phyloP scores from a whole-genome alignment of 2,329 filamentous ascomycete genomes.

The Raffaelea deltoideospora region DNA sequence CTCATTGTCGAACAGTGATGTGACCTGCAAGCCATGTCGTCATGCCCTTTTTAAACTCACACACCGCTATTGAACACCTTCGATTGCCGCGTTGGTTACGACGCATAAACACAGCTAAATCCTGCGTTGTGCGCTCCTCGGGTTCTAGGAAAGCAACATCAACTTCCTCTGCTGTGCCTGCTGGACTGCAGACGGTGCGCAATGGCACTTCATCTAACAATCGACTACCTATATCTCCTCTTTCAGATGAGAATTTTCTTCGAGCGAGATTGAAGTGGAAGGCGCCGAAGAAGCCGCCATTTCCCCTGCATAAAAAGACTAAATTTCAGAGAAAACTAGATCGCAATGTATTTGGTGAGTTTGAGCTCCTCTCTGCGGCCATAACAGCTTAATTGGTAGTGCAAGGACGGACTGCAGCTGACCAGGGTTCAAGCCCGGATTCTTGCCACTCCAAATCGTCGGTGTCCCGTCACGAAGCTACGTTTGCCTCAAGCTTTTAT shows the following conservation, averaged over 20 bases:
- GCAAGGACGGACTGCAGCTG: not conserved
- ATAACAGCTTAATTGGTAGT: not conserved
- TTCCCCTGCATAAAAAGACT: constrained; percentile 13
- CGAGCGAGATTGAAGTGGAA: constrained; percentile 26
- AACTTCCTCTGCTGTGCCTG: too few relatives aligned
- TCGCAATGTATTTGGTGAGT: constrained; percentile 49
- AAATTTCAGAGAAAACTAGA: constrained; percentile 41
- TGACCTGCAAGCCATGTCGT: too few relatives aligned
- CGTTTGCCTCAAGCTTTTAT: constrained; percentile 35
- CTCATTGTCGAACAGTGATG: too few relatives aligned
- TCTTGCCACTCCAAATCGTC: constrained; percentile 4
- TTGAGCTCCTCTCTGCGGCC: too few relatives aligned
- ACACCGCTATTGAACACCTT: too few relatives aligned
- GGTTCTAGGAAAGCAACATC: too few relatives aligned
- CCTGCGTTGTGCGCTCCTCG: too few relatives aligned
- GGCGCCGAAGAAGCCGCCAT: constrained; percentile 19
- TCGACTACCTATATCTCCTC: constrained; percentile 23
- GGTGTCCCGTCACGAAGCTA: constrained; percentile 7
- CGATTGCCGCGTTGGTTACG: too few relatives aligned
- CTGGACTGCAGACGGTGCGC: not conserved
- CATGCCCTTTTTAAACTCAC: too few relatives aligned
- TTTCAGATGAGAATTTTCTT: constrained; percentile 36
- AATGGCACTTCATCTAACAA: not conserved
- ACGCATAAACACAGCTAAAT: too few relatives aligned
- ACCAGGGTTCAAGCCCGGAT: constrained; percentile 28